Base-by-base conservation (phyloP, 2,329 filamentous ascomycete genomes). In the Tolypocladium amazonense region DNA sequence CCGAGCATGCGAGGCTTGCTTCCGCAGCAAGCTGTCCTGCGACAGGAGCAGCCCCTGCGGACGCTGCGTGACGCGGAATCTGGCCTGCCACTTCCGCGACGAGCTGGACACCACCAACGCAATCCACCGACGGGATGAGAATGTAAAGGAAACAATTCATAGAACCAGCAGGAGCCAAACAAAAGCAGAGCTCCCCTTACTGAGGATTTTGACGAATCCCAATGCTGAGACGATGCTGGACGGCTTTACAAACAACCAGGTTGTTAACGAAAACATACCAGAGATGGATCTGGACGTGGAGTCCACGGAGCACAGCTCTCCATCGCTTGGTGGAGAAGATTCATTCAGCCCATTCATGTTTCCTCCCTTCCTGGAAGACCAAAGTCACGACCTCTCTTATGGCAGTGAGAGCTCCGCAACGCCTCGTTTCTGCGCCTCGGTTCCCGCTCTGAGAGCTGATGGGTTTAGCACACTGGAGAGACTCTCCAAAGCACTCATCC, bases 1-100 rank as follows among this genome's bases (percentile, higher is more conserved):
- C 0, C 59, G 61, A 1, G 68, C 69, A 3, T 71, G 70, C 58
- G 68, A 70, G 25, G 63, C 64, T 2, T 71, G 70, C 58, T 70
- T 67, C 57, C 63, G 62, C 33, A 67, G 67, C 62, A 70, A 70
- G 38, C 62, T 68, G 15, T 65, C 67, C 23, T 71, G 69, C 59
- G 67, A 71, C 56, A 67, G 62, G 5, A 60, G 56, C 2, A 55
- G 62, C 3, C 68, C 68, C 0, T 72, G 70, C 56, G 58, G 61
- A 3, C 62, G 70, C 30, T 71, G 69, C 56, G 53, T 60, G 6
- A 56, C 64, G 3, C 65, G 68, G 3, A 58, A 60, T 5, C 6
- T 67, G 1, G 23, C 56, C 8, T 65, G 63, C 47, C 58, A 47
- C 5, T 57, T 54, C 9, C 58, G 61, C 12, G 33, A 45, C 9